Conservation (phyloP, 2,329 filamentous ascomycete species). For the Raffaelea ambrosiae region DNA sequence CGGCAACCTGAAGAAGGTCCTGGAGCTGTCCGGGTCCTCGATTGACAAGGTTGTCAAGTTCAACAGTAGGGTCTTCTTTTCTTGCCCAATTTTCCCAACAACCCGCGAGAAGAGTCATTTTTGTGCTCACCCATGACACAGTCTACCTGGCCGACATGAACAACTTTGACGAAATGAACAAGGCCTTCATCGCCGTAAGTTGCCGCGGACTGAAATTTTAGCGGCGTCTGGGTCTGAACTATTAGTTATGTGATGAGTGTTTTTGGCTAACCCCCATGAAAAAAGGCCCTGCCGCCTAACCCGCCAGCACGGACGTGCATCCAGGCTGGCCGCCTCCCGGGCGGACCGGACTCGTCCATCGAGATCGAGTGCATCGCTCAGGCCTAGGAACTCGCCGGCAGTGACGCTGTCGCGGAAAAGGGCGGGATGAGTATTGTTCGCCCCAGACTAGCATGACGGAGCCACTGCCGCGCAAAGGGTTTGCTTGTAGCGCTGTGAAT, state of each 20-base stretch:
- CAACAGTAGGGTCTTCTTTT: neutral
- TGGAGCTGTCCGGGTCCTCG: neutral
- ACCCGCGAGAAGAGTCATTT: neutral
- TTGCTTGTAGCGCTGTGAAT: too few species aligned
- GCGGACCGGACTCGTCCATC: neutral
- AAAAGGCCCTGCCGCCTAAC: neutral
- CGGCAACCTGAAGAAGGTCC: neutral
- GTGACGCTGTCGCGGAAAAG: too few species aligned
- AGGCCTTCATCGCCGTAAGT: neutral
- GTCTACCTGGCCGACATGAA: neutral
- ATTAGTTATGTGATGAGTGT: too few species aligned
- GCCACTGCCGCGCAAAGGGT: too few species aligned
- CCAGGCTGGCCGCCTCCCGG: neutral
- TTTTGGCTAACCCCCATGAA: neutral
- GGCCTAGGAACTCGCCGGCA: neutral
- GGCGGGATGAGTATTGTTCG: too few species aligned
- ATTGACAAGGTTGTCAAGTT: conserved; percentile 1
- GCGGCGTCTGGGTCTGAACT: too few species aligned
- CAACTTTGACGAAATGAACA: neutral
- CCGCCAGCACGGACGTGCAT: neutral
- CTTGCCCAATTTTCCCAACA: neutral
- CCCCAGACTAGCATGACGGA: too few species aligned
- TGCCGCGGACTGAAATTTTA: too few species aligned
- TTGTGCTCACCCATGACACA: neutral
- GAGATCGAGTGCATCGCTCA: neutral